Conservation (phyloP, 257 asterid species). For the Voacanga thouarsii region DNA sequence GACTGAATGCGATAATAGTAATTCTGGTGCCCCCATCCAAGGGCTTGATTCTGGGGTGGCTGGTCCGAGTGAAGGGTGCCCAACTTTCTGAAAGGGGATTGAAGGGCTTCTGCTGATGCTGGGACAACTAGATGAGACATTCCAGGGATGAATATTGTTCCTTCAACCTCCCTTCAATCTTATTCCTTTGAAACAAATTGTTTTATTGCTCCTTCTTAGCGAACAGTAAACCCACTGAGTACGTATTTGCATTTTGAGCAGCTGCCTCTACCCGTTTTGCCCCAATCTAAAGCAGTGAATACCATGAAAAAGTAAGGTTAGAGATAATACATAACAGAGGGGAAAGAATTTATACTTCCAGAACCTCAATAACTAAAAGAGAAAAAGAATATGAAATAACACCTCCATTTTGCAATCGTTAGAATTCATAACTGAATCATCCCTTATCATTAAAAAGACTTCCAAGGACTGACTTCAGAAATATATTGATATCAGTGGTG, state of each 20-base stretch:
- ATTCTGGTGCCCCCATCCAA: background rate
- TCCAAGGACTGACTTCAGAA: background rate
- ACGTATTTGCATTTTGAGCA: slow-evolving; percentile 71
- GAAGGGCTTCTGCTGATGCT: background rate
- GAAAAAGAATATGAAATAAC: background rate
- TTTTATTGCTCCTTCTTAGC: slow-evolving; percentile 48
- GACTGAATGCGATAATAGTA: background rate
- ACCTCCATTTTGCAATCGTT: background rate
- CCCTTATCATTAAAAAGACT: background rate
- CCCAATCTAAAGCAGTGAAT: slow-evolving; percentile 58
- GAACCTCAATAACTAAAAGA: background rate
- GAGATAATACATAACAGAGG: background rate
- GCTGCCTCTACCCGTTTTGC: slow-evolving; percentile 77
- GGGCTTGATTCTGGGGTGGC: background rate
- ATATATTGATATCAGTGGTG: background rate
- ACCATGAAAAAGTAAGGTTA: slow-evolving; percentile 9
- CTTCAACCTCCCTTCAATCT: background rate
- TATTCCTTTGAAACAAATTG: background rate
- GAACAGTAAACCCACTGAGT: slow-evolving; percentile 73
- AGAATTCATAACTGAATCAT: background rate
- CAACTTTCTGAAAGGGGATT: slow-evolving; percentile 4
- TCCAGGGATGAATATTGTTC: background rate
- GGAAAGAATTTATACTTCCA: background rate
- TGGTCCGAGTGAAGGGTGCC: background rate
- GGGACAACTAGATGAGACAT: background rate